Base-by-base conservation (phyloP, 345 rosid species). In the Rhizophora apiculata region DNA sequence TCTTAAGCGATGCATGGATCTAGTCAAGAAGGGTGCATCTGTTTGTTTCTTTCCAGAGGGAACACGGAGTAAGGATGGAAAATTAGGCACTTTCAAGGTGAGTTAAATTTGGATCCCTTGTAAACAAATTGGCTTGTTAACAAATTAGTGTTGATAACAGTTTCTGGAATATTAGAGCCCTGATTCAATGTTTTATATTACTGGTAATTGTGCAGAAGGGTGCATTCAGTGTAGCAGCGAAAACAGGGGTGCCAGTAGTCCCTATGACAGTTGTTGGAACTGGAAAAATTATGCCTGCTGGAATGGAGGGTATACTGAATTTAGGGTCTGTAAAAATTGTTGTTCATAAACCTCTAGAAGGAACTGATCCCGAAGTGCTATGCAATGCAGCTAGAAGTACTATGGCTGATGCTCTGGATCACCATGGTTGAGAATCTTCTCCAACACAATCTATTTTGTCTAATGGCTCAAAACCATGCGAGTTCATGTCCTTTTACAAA, bases 21-120 rank as follows among this genome's bases (percentile, higher is more conserved):
- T 88, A 2, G 62, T 92, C 48, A 87, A 86, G 83, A 88, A 90
- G 71, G 98, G 98, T 58, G 86, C 87, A 65, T 88, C 96, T 20
- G 92, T 95, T 60, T 83, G 78, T 77, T 85, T 95, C 86, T 95
- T 92, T 65, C 99, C 98, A 0, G 99, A 90, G 80, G 99, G 98
- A 74, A 95, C 99, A 34, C 86, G 96, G 61, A 88, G 94, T 79
- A 95, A 79, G 72, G 98, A 92, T 70, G 97, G 96, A 39, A 88
- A 77, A 58, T 74, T 95, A 76, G 85, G 97, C 71, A 66, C 80
- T 75, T 95, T 95, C 76, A 95, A 92, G 99, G 99, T 95, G 79
- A 81, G 75, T 36, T 60, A 30, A 37, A 51, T 30, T 58, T 36
- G 24, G 21, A 24, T 64, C 64, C 36, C 11, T 59, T 22, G 32